Conservation (phyloP, 2,329 filamentous ascomycete genomes). For the Ilyonectria sp. region DNA sequence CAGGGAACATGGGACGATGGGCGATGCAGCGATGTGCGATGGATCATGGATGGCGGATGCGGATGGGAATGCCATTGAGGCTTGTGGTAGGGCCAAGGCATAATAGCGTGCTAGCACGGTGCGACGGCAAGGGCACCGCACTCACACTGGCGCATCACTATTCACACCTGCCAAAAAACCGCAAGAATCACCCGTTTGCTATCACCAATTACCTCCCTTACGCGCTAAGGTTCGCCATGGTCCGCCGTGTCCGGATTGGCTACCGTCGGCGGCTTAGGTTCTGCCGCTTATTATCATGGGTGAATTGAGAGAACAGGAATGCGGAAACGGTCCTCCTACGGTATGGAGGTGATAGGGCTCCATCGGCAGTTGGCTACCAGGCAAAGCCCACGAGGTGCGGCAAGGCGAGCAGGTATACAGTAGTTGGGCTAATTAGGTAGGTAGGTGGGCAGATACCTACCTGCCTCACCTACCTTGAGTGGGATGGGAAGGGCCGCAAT, state of each 20-base stretch:
- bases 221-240: neutral
- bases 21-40: constrained; percentile 19
- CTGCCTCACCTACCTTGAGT: neutral
- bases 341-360: constrained; percentile 2
- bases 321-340: constrained; percentile 15
- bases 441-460: neutral
- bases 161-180: neutral
- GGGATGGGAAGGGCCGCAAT: neutral
- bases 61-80: constrained; percentile 15
- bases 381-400: neutral
- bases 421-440: no score
- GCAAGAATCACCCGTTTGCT: neutral
- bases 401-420: no score
- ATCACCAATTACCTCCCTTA: constrained; percentile 11
- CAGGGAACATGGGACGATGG: constrained; percentile 42
- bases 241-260: neutral
- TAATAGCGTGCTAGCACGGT: neutral
- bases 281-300: constrained; percentile 15
- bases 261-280: constrained; percentile 8
- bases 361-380: constrained; percentile 11
- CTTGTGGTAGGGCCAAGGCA: constrained; percentile 20
- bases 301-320: constrained; percentile 3
- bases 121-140: neutral
- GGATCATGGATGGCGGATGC: constrained; percentile 22
- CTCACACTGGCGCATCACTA: neutral